phyloP scores from a whole-genome alignment of 73 alveolate species.

The Durusdinium trenchii region DNA sequence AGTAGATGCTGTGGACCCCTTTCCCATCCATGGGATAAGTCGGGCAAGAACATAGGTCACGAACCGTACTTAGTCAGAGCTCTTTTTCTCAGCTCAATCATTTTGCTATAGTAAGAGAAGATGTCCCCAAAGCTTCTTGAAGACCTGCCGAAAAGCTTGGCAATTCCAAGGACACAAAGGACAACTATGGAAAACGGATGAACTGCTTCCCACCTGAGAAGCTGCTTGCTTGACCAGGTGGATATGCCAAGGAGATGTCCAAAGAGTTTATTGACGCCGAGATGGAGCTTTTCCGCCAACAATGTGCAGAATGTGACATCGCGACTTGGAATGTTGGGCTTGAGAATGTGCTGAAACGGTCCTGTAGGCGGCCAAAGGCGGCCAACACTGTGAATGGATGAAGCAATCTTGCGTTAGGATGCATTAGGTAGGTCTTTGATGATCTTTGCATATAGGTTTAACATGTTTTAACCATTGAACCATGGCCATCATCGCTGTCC shows the following conservation, averaged over 20 bases:
- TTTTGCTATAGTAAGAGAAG: too few species aligned
- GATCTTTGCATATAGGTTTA: neutral
- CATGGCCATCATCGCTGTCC: too few species aligned
- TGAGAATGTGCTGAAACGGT: neutral
- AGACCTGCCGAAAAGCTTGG: too few species aligned
- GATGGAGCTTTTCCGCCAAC: slow-evolving; percentile 96
- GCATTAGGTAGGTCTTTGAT: neutral
- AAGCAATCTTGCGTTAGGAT: neutral
- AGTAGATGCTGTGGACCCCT: too few species aligned
- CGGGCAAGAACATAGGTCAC: too few species aligned
- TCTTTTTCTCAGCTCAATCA: too few species aligned
- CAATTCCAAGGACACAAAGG: too few species aligned
- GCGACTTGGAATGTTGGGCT: neutral
- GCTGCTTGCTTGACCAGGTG: slow-evolving; percentile 58
- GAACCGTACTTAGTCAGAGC: too few species aligned
- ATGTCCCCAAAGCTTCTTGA: too few species aligned
- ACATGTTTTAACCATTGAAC: neutral
- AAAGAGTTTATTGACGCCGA: slow-evolving; percentile 96
- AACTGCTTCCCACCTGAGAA: too few species aligned
- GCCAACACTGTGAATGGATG: neutral
- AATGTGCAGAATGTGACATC: slow-evolving; percentile 97
- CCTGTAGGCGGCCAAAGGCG: neutral
- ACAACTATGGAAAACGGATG: too few species aligned
- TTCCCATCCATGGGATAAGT: too few species aligned
- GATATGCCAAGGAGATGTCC: slow-evolving; percentile 96